These are phyloP conservation scores for Limonium bicolor DNA, from an alignment of 148 eudicot genomes.

Conservation along the genomic window DNA sequence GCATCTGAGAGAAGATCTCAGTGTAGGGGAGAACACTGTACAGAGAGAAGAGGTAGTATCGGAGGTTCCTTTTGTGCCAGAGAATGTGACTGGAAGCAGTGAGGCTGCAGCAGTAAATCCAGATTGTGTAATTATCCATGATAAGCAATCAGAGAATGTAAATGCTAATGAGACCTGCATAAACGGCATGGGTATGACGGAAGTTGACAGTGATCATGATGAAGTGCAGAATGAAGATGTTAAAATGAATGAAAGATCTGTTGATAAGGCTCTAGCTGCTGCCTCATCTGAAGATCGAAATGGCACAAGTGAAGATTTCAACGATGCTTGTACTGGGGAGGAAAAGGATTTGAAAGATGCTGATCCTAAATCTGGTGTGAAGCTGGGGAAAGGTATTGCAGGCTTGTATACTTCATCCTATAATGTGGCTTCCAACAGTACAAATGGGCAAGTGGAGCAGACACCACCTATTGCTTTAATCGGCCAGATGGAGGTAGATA, in stretches of 20 bases:
- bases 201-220: conserved; percentile 1
- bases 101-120: conserved; percentile 18
- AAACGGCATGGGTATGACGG: neutral
- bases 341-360: neutral
- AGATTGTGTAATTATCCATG: conserved; percentile 3
- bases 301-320: conserved; percentile 13
- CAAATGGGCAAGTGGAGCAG: conserved; percentile 5
- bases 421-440: conserved; percentile 9
- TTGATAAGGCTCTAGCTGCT: conserved; percentile 11
- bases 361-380: neutral
- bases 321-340: conserved; percentile 5
- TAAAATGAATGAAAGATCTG: conserved; percentile 11
- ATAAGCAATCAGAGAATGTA: conserved; percentile 1
- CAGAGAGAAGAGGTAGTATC: neutral
- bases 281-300: conserved; percentile 9
- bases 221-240: conserved; percentile 4
- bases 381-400: conserved; percentile 4
- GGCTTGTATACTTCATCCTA: conserved; percentile 8
- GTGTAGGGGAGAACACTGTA: neutral
- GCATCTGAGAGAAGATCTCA: neutral
- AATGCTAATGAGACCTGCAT: conserved; percentile 4
- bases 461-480: conserved; percentile 1
- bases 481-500: conserved; percentile 4
- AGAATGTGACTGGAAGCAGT: conserved; percentile 6
- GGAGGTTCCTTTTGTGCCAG: conserved; percentile 9